Evolutionary conservation across 805 yeast species (phyloP), one percentile per base, ranked within the genome.

Genomic region (Yamadazyma olivae): DNA sequence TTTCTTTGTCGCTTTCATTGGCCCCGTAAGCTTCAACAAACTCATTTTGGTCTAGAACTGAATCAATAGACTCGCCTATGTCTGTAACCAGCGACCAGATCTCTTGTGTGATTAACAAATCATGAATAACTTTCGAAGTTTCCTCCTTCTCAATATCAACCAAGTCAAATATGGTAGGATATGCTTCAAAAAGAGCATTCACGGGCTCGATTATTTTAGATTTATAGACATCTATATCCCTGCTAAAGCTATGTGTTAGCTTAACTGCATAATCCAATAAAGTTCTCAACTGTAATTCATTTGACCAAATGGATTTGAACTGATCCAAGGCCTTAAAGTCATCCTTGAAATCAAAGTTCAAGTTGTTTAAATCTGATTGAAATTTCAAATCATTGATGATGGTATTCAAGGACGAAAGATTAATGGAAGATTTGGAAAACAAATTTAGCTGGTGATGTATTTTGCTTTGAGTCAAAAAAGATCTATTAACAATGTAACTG

Each of bases 401-500:
- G 26, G 72, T 75, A 33, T 64, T 69, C 5, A 66, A 47, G 0
- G 89, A 79, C 0, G 79, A 64, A 10, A 64, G 51, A 18, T 17
- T 28, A 9, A 41, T 36, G 3, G 33, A 39, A 21, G 18, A 45
- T 15, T 48, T 36, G 14, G 47, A 30, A 27, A 57, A 54, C 38
- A 72, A 80, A 2, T 59, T 36, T 39, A 81, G 74, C 35, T 69
- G 66, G 38, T 67, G 56, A 50, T 83, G 89, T 4, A 77, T 44
- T 35, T 72, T 62, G 21, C 79, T 51, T 38, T 70, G 71, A 3
- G 46, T 48, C 7, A 81, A 30, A 0, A 59, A 60, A 1, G 48
- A 35, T 17, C 89, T 58, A 52, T 90, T 89, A 6, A 59, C 21
- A 9, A 91, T 82, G 54, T 71, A 61, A n/a, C 63, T 69, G 0